Percentiles rank a stretch among this genome's conserved stretches.
Evolutionary conservation across 1,284 basidiomycete species (phyloP).

Genomic region (Cryptococcus sp.): DNA sequence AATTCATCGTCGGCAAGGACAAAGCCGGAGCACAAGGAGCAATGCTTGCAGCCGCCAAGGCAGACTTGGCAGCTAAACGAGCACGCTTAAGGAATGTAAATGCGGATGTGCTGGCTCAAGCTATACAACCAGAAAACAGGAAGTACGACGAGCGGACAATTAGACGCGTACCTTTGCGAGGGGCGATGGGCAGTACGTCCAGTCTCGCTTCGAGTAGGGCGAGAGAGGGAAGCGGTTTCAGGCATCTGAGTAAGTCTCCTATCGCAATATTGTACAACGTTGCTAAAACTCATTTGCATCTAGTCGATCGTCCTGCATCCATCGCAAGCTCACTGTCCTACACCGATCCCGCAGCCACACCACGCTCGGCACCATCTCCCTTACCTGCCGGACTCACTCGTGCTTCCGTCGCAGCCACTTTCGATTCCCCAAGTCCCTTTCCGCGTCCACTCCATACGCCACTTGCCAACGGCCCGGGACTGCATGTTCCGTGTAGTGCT

Average conservation of each 20-base stretch:
- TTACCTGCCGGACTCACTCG: neutral
- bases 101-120: neutral
- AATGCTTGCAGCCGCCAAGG: constrained; percentile 6
- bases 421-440: constrained; percentile 12
- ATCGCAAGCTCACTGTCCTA: constrained; percentile 5
- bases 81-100: constrained; percentile 1
- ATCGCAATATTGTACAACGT: neutral
- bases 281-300: neutral
- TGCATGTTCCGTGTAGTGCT: neutral
- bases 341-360: constrained; percentile 12
- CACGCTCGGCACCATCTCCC: constrained; percentile 2
- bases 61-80: constrained; percentile 5
- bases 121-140: neutral
- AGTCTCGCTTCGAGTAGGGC: neutral
- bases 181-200: neutral
- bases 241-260: neutral
- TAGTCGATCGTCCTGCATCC: constrained; percentile 9
- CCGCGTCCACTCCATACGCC: constrained; percentile 11
- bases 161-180: constrained; percentile 6
- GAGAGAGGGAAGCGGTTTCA: neutral
- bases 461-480: neutral
- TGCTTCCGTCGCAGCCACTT: constrained; percentile 8
- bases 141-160: constrained; percentile 15
- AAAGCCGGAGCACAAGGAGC: neutral
- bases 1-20: constrained; percentile 13